Percentiles rank a stretch among this genome's conserved stretches.
phyloP scores from a whole-genome alignment of 2,329 filamentous ascomycete genomes.

The Colletotrichum horii region DNA sequence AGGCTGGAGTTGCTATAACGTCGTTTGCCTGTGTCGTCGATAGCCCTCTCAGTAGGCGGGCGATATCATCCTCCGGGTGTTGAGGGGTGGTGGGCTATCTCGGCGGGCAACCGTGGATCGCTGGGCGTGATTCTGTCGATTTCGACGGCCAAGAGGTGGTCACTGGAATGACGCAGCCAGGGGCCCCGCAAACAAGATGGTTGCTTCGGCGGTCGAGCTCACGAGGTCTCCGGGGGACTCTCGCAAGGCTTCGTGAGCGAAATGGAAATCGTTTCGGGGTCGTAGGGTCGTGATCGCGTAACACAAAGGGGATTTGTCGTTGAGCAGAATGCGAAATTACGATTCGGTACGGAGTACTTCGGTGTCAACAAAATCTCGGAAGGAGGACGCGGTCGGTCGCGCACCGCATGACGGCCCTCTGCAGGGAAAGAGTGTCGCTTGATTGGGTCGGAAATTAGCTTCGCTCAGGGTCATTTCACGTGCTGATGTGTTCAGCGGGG shows the following conservation, averaged over 20 bases:
- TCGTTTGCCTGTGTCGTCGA: neutral
- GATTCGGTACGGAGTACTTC: constrained; percentile 12
- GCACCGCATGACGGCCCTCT: constrained; percentile 21
- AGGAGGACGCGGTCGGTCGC: constrained; percentile 22
- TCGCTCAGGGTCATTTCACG: constrained; percentile 20
- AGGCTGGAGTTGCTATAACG: neutral
- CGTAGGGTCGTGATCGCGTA: constrained; percentile 15
- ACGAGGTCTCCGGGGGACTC: neutral
- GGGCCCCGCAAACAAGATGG: constrained; percentile 9
- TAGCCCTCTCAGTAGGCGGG: neutral
- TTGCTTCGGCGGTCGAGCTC: neutral
- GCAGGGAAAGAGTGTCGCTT: constrained; percentile 12
- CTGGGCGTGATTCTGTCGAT: constrained; percentile 2
- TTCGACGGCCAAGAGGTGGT: neutral
- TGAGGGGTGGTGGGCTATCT: neutral
- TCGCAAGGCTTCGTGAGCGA: neutral
- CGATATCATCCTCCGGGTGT: neutral
- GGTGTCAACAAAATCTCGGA: constrained; percentile 23
- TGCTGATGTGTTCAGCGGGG: constrained; percentile 17
- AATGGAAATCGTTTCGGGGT: constrained; percentile 9
- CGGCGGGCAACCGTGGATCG: constrained; percentile 1
- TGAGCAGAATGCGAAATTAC: constrained; percentile 16
- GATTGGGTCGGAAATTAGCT: constrained; percentile 23
- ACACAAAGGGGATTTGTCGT: constrained; percentile 18
- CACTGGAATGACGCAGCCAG: constrained; percentile 17